phyloP scores from a whole-genome alignment of 768 basidiomycete species.

The Trametes cubensis region DNA sequence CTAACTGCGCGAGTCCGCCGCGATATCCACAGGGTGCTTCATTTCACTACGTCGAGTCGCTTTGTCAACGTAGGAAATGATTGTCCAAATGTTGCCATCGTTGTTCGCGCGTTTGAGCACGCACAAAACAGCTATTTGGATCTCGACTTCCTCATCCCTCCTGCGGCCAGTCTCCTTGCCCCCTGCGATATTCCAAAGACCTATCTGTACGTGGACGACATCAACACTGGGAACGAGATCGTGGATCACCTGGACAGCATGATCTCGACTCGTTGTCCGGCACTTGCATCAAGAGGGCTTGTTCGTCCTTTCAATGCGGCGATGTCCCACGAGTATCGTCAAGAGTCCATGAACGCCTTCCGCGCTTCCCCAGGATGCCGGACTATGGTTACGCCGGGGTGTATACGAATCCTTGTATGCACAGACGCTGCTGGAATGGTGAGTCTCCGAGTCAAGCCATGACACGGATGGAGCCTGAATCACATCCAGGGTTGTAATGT shows the following conservation, averaged over 20 bases:
- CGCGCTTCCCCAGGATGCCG: conserved; percentile 2
- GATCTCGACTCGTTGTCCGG: not conserved
- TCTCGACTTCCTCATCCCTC: conserved; percentile 32
- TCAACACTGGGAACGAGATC: conserved; percentile 22
- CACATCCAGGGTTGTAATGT: conserved; percentile 26
- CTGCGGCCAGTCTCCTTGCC: not conserved
- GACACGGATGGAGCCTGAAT: not conserved
- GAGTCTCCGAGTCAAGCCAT: not conserved
- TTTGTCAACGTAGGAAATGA: conserved; percentile 31
- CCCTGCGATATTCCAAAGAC: conserved; percentile 30
- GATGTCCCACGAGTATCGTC: conserved; percentile 21
- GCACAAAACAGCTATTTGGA: conserved; percentile 28
- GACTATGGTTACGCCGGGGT: not conserved
- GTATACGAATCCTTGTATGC: conserved; percentile 28
- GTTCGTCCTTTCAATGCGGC: conserved; percentile 30
- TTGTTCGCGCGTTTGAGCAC: conserved; percentile 31
- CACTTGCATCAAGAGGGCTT: not conserved
- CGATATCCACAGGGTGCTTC: conserved; percentile 23
- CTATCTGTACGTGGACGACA: conserved; percentile 31
- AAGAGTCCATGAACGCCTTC: conserved; percentile 26
- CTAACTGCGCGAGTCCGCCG: conserved; percentile 24
- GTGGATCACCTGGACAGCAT: conserved; percentile 21
- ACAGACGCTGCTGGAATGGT: conserved; percentile 34
- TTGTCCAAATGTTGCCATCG: conserved; percentile 30
- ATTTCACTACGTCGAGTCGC: conserved; percentile 14